These are phyloP conservation scores for Diaporthe velutina DNA, from an alignment of 2,329 filamentous ascomycete genomes.

Conservation along the genomic window DNA sequence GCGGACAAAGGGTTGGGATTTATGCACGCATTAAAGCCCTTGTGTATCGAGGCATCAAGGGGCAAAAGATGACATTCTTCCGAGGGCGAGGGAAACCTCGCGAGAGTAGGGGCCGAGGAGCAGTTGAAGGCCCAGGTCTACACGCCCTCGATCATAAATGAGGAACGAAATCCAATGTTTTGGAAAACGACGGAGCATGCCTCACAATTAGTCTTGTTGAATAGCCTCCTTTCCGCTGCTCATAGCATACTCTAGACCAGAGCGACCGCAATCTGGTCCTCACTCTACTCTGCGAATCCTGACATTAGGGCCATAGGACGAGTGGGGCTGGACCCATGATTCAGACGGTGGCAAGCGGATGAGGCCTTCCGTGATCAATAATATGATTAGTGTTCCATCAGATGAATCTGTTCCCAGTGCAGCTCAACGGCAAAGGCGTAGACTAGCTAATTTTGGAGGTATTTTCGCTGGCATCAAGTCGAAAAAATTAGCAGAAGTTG, in stretches of 20 bases:
- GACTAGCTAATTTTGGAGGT: neutral
- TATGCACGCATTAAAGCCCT: neutral
- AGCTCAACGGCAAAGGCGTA: neutral
- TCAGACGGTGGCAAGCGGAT: neutral
- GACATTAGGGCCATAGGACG: neutral
- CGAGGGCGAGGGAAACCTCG: neutral
- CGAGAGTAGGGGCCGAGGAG: conserved; percentile 5
- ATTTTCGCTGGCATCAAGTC: neutral
- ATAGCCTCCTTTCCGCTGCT: neutral
- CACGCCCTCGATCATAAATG: neutral
- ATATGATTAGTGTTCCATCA: neutral
- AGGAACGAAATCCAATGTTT: neutral
- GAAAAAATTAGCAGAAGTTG: too few relatives aligned
- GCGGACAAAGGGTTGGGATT: neutral
- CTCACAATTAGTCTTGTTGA: neutral
- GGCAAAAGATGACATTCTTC: neutral
- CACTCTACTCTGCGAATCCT: neutral
- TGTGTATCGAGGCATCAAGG: neutral
- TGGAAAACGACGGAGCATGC: neutral
- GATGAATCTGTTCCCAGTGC: neutral
- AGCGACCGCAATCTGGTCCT: neutral
- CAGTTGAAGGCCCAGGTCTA: neutral
- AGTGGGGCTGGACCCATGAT: conserved; percentile 4
- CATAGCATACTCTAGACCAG: neutral
- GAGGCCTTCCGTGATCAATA: neutral